Base-by-base conservation (phyloP, 2,329 filamentous ascomycete species). In the Ilyonectria destructans region DNA sequence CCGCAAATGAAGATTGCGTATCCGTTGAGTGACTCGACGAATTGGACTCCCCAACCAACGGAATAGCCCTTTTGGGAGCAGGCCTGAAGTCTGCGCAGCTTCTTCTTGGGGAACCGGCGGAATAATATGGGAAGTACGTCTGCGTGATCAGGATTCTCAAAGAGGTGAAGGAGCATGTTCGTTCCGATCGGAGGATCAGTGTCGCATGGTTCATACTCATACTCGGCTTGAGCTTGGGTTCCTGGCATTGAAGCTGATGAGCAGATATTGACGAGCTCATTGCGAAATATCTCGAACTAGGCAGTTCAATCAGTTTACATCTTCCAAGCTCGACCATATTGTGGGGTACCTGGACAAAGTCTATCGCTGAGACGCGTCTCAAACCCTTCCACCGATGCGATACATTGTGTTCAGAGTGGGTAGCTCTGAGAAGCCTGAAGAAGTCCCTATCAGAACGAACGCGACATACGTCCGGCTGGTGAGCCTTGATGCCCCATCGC, bases 381-480 rank as follows among this genome's bases (percentile, higher is more conserved):
- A 64, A 13, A 46, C 56, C 61, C 17, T 63, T 31, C 59, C 67
- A 64, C 23, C 23, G 6, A 52, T 1, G 17, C 13, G 2, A 13
- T 4, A 0, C 61, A 4, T 0, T 31, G 33, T 17, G 10, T 56
- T 4, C 1, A 12, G 48, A 6, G 62, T 56, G 2, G 35, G 52
- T 9, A n/a, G 15, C 9, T 9, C 49, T 46, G 12, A 69, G 17
- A 1, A 52, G 26, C 2, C 56, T 48, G 12, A 69, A 64, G 13
- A 65, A 57, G 15, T 69, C 68, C 1, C 46, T 57, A 6, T 69
- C 68, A 0, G 68, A 68, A 19, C 58, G 26, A 8, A 69, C 54
- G 2, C 48, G 55, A 49, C 65, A 68, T 7, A 69, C 61, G 51
- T 69, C 65, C 4, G 65, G 68, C 15, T 69, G 68, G 9, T 67